A percentile compares a stretch with the other conserved stretches of the same genome.
Conservation (phyloP, 192 early-diverging fungal species). For the Linnemannia zychae region DNA sequence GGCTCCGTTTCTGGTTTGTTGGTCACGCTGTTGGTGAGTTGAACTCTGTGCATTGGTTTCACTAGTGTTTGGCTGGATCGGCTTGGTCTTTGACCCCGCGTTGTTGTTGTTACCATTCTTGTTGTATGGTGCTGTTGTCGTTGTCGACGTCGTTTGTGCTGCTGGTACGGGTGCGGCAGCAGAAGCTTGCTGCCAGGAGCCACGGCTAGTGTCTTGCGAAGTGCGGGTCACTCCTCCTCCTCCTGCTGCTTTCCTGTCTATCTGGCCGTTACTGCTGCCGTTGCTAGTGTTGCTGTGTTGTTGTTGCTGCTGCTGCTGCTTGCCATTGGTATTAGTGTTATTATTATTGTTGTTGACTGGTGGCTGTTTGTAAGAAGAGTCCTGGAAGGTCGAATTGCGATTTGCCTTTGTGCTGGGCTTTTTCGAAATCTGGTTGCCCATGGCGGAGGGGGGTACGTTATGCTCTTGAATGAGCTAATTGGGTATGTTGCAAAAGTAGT, state of each 20-base stretch:
- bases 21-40: conserved; percentile 5
- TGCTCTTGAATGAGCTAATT: not conserved
- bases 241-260: not conserved
- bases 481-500: not conserved
- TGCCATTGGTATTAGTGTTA: conserved; percentile 16
- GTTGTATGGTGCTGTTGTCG: not conserved
- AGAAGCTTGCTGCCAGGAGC: not conserved
- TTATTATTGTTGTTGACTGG: not conserved
- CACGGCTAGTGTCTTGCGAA: conserved; percentile 4
- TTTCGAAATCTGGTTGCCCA: conserved; percentile 54
- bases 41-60: not conserved
- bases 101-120: not conserved
- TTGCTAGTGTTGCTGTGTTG: conserved; percentile 6
- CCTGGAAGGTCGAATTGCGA: conserved; percentile 24
- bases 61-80: not conserved
- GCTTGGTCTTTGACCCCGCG: not conserved
- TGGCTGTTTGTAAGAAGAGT: conserved; percentile 15
- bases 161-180: not conserved
- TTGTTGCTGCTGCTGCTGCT: not conserved
- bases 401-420: conserved; percentile 29
- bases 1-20: not conserved
- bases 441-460: not conserved
- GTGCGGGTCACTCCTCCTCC: not conserved
- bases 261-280: not conserved
- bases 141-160: not conserved